Conservation (phyloP, 2,329 filamentous ascomycete species). For the Neurospora sp. region DNA sequence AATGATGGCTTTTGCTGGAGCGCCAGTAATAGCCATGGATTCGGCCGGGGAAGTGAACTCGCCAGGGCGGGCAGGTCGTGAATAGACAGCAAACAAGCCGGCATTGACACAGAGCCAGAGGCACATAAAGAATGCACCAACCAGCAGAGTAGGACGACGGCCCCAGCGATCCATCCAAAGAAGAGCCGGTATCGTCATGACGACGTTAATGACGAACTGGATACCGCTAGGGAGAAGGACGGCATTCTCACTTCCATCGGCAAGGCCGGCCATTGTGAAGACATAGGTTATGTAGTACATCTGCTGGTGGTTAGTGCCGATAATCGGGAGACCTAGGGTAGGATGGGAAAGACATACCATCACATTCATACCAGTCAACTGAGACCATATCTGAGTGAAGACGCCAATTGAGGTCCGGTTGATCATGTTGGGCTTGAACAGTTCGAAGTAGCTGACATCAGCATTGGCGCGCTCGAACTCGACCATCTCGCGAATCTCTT, state of each 20-base stretch:
- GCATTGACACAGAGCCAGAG: conserved; percentile 37
- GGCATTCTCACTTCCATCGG: conserved; percentile 27
- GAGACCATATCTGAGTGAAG: conserved; percentile 67
- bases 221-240: conserved; percentile 58
- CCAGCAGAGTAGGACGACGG: conserved; percentile 56
- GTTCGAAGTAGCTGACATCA: conserved; percentile 60
- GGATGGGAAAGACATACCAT: conserved; percentile 37
- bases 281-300: conserved; percentile 63
- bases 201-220: conserved; percentile 69
- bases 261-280: conserved; percentile 62
- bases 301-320: conserved; percentile 9
- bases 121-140: conserved; percentile 56
- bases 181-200: conserved; percentile 68
- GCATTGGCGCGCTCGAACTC: conserved; percentile 63
- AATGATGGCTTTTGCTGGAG: conserved; percentile 46
- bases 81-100: conserved; percentile 33
- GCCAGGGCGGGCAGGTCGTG: conserved; percentile 22
- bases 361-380: conserved; percentile 68
- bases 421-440: conserved; percentile 64
- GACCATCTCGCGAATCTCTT: conserved; percentile 63
- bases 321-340: not conserved
- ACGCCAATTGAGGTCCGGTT: conserved; percentile 62
- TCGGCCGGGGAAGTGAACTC: conserved; percentile 31
- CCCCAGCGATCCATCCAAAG: conserved; percentile 69
- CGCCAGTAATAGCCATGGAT: conserved; percentile 37